Evolutionary conservation across 805 yeast species (phyloP), one percentile per base, ranked within the genome.

Genomic region (Wickerhamomyces strasburgensis): DNA sequence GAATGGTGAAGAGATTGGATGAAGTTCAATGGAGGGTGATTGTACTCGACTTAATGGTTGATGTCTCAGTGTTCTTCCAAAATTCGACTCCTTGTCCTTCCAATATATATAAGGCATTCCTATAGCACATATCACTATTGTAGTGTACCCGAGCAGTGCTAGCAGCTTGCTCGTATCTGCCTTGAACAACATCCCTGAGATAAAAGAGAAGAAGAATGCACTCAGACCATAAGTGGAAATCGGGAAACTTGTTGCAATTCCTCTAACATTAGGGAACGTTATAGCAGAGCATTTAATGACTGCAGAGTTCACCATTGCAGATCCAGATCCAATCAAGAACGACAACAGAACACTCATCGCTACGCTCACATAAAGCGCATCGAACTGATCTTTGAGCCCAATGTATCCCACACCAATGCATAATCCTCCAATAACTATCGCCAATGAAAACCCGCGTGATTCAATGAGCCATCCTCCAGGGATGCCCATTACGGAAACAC

Each of bases 161-260:
- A 76, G 50, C 36, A 82, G 73, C 6, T 64, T 68, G 14, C 68
- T 67, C 0, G 87, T 80, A 40, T 77, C 73, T 3, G 80, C 79
- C 0, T 80, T 73, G 42, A 61, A 76, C 39, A 76, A 64, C 13
- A 64, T 45, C 9, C 74, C 60, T 2, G 80, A 80, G 16, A 77
- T 48, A 2, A 71, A 63, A 1, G 88, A 80, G 52, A 73, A 80
- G 34, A 79, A 68, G 49, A 80, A 68, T 4, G 93, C 93, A 54
- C 84, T 75, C 13, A 81, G 67, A 0, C 94, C 94, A 56, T 79
- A 82, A 31, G 82, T 71, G 1, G 89, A 79, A 56, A 83, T 68
- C 3, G 90, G 88, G 30, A 83, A 65, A 0, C 87, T 75, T 0
- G 93, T 80, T 4, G 93, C 89, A 8, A 82, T 65, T 3, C 93